phyloP scores from a whole-genome alignment of 108 stramenopile genomes.

The Nitzschia sp. region DNA sequence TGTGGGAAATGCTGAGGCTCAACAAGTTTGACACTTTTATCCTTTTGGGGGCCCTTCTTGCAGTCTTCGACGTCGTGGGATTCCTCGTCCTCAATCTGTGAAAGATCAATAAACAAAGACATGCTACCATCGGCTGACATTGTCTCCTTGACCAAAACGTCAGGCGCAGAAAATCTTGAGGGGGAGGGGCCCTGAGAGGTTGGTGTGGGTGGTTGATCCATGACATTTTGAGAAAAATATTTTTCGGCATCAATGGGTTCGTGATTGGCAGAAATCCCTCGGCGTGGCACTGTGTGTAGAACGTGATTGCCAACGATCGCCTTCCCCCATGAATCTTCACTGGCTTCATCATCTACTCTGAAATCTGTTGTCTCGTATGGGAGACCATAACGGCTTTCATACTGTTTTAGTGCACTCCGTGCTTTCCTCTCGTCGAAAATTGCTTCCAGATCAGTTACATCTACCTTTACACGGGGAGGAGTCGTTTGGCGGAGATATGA shows the following conservation, averaged over 20 bases:
- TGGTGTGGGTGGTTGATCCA: no score
- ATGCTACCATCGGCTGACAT: constrained; percentile 22
- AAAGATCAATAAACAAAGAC: constrained; percentile 27
- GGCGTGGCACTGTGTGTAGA: not conserved
- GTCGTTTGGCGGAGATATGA: not conserved
- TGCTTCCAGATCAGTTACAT: constrained; percentile 27
- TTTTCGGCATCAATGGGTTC: not conserved
- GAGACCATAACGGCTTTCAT: constrained; percentile 18
- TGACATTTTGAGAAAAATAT: no score
- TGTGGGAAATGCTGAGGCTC: no score
- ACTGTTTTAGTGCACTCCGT: no score
- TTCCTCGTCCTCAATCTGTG: constrained; percentile 28
- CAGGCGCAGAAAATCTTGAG: not conserved
- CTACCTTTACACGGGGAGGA: constrained; percentile 9
- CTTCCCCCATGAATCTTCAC: constrained; percentile 19
- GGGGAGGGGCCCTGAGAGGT: not conserved
- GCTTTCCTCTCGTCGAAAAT: constrained; percentile 8
- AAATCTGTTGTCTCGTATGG: constrained; percentile 34
- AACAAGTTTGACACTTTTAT: no score
- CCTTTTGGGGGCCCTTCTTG: not conserved
- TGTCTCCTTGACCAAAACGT: constrained; percentile 18
- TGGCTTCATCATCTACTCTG: constrained; percentile 19
- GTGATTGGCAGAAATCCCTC: not conserved
- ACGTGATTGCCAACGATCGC: constrained; percentile 3
- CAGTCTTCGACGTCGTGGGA: not conserved